Conservation (phyloP, 352 stramenopile genomes). For the Aphanomyces euteiches region DNA sequence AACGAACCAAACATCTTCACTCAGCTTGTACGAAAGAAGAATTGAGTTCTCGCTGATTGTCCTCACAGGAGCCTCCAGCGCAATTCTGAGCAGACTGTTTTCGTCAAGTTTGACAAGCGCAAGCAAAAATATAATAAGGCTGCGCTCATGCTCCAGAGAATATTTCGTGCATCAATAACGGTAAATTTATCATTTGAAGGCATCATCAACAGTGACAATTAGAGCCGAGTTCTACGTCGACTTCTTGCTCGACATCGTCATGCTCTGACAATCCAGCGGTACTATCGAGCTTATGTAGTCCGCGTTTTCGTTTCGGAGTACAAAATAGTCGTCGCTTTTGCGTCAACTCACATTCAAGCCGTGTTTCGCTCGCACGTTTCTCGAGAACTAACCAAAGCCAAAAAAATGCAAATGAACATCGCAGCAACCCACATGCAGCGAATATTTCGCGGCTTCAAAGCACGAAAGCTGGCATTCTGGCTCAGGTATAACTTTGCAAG, state of each 20-base stretch:
- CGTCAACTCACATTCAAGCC: conserved; percentile 58
- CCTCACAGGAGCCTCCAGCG: conserved; percentile 17
- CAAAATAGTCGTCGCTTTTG: conserved; percentile 50
- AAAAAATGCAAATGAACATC: conserved; percentile 34
- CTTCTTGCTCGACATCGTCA: conserved; percentile 44
- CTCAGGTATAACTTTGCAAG: conserved; percentile 43
- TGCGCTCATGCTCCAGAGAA: conserved; percentile 53
- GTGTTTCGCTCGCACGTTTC: conserved; percentile 58
- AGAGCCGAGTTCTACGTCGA: conserved; percentile 46
- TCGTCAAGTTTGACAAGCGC: conserved; percentile 59
- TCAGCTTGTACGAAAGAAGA: background rate
- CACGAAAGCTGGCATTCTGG: conserved; percentile 42
- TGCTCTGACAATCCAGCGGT: conserved; percentile 52
- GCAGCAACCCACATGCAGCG: conserved; percentile 46
- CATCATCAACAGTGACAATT: background rate
- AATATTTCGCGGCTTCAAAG: conserved; percentile 52
- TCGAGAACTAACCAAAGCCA: conserved; percentile 38
- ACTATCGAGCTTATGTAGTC: conserved; percentile 51
- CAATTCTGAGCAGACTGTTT: conserved; percentile 55
- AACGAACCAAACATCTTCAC: background rate
- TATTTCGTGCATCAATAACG: conserved; percentile 42
- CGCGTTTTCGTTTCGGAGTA: conserved; percentile 51
- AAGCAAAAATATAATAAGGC: conserved; percentile 43
- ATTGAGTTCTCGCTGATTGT: background rate
- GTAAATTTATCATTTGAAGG: background rate